Conservation (phyloP, 2,329 filamentous ascomycete species). For the Calonectria pseudoturangicola region DNA sequence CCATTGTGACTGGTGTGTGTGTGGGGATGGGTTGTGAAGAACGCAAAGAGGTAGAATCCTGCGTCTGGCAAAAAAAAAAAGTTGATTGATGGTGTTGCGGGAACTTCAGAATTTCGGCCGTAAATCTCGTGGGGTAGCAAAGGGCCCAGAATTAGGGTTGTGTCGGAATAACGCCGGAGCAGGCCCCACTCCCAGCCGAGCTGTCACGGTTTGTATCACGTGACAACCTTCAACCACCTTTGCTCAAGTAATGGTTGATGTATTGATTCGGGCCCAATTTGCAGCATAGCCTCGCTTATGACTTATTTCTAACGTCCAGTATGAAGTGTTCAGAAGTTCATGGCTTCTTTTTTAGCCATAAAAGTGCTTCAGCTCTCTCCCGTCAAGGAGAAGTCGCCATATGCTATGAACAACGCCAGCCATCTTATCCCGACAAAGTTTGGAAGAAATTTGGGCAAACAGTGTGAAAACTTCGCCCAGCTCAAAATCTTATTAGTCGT, state of each 20-base stretch:
- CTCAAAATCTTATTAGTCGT: too few species aligned
- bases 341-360: too few species aligned
- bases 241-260: background rate
- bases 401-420: too few species aligned
- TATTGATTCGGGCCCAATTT: background rate
- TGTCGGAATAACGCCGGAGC: conserved; percentile 47
- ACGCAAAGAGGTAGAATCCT: conserved; percentile 87
- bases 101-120: conserved; percentile 39
- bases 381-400: too few species aligned
- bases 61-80: conserved; percentile 70
- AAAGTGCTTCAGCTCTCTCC: too few species aligned
- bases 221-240: background rate
- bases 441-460: too few species aligned
- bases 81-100: conserved; percentile 43
- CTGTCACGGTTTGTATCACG: conserved; percentile 6
- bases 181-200: background rate
- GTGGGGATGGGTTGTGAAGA: conserved; percentile 58
- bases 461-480: too few species aligned
- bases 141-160: conserved; percentile 60
- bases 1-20: conserved; percentile 78
- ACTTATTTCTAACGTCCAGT: too few species aligned
- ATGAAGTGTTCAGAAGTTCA: background rate
- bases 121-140: conserved; percentile 55
- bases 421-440: too few species aligned
- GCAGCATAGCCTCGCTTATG: background rate